These are phyloP conservation scores for Lepidium africanum DNA, from an alignment of 345 rosid genomes.

Conservation along the genomic window DNA sequence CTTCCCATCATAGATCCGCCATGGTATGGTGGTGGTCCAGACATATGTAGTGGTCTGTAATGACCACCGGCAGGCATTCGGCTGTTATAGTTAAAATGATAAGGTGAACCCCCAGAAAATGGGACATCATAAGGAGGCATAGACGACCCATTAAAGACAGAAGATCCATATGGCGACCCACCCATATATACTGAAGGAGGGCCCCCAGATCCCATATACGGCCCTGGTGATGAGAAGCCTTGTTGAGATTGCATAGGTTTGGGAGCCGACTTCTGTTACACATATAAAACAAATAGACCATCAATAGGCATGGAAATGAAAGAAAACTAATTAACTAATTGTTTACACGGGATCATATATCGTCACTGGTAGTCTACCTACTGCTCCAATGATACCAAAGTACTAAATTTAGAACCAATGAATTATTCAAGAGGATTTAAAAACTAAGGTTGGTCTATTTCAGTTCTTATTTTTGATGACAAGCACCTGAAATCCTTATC, in stretches of 20 bases:
- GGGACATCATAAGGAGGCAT: constrained; percentile 86
- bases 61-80: constrained; percentile 82
- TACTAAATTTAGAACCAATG: background rate
- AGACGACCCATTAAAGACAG: constrained; percentile 70
- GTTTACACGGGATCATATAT: background rate
- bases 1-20: constrained; percentile 84
- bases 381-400: background rate
- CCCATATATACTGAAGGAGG: constrained; percentile 86
- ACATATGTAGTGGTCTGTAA: constrained; percentile 68
- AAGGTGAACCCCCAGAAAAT: constrained; percentile 87
- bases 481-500: background rate
- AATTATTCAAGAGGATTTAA: background rate
- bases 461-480: background rate
- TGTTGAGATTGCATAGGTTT: constrained; percentile 68
- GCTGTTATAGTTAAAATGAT: constrained; percentile 68
- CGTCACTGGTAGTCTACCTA: background rate
- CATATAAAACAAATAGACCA: constrained; percentile 1
- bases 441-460: background rate
- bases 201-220: constrained; percentile 70
- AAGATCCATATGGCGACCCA: constrained; percentile 85
- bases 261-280: constrained; percentile 68
- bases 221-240: constrained; percentile 57
- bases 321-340: background rate
- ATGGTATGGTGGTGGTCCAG: constrained; percentile 84
- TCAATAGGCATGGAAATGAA: background rate